Base-by-base conservation (phyloP, 768 basidiomycete species). In the Glaciozyma antarctica region DNA sequence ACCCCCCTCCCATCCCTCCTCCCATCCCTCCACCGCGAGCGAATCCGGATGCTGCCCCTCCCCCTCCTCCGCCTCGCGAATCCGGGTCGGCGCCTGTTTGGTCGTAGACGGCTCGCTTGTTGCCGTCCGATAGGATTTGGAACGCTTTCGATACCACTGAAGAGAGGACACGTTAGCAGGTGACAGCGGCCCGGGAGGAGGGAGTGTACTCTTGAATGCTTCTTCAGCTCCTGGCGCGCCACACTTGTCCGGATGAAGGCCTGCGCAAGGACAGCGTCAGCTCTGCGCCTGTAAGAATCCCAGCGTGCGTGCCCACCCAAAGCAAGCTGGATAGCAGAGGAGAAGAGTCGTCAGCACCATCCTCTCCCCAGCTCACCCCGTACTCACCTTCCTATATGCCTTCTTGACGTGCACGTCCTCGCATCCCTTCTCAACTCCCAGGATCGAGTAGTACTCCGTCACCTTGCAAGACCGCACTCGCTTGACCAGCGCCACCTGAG, bases 81-180 rank as follows among this genome's bases (percentile, higher is more conserved):
- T 93, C 90, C 47, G 94, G 94, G 76, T 98, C 94, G 24, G 85
- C 82, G 44, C 90, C 90, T 71, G 85, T 84, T 65, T 83, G 84
- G 74, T 97, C 93, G 75, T 82, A 95, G 41, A 83, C 82, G 26
- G 88, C 84, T 66, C 93, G 86, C 76, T 94, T 91, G 79, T 94
- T 87, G 41, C 88, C 78, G 77, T 98, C 94, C 83, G 90, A 93
- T 38, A 98, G 79, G 15, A 97, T 86, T 75, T 93, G 90, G 78
- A 97, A 98, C 13, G 93, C 92, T 78, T 95, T 97, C 3, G 92
- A 95, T 24, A 98, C 91, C 87, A 93, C 94, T 98, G 74, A 16
- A 61, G 3, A 70, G 51, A 30, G 34, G 53, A 26, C 17, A n/a
- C 13, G 26, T 47, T 21, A 60, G 58, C 34, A 7, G 9, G 21